Evolutionary conservation across 345 rosid species (phyloP).

Genomic region (Gossypium bickii): DNA sequence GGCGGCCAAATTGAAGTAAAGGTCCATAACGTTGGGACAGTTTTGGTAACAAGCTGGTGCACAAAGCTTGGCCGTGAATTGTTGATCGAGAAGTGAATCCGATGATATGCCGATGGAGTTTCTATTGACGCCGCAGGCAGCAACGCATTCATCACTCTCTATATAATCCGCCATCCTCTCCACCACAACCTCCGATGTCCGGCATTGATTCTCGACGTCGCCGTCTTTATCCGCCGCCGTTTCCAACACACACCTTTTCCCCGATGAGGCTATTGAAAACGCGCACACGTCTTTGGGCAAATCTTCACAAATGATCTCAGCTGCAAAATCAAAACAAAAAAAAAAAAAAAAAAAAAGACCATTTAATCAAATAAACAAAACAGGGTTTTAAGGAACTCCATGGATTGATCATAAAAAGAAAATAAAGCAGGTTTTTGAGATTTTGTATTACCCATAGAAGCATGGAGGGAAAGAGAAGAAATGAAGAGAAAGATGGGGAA

Average conservation of each 20-base stretch:
- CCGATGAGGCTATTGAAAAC: conserved; percentile 60
- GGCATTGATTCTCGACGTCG: conserved; percentile 56
- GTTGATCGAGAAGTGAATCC: conserved; percentile 74
- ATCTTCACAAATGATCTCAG: conserved; percentile 62
- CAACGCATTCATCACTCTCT: conserved; percentile 71
- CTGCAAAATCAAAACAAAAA: conserved; percentile 22
- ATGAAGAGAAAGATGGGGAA: conserved; percentile 43
- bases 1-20: conserved; percentile 88
- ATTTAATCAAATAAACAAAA: background rate
- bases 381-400: no score
- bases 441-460: conserved; percentile 48
- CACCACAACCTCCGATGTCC: conserved; percentile 78
- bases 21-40: conserved; percentile 92
- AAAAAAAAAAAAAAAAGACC: background rate
- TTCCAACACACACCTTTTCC: conserved; percentile 86
- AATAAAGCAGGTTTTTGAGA: no score
- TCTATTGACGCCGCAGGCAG: conserved; percentile 79
- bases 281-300: conserved; percentile 66
- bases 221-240: conserved; percentile 33
- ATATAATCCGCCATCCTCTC: conserved; percentile 66
- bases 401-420: no score
- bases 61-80: conserved; percentile 78
- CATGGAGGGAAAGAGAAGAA: conserved; percentile 58
- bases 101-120: conserved; percentile 84
- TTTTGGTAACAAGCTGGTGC: conserved; percentile 57